Conservation (phyloP, 768 basidiomycete genomes). For the Leccinum boreale region DNA sequence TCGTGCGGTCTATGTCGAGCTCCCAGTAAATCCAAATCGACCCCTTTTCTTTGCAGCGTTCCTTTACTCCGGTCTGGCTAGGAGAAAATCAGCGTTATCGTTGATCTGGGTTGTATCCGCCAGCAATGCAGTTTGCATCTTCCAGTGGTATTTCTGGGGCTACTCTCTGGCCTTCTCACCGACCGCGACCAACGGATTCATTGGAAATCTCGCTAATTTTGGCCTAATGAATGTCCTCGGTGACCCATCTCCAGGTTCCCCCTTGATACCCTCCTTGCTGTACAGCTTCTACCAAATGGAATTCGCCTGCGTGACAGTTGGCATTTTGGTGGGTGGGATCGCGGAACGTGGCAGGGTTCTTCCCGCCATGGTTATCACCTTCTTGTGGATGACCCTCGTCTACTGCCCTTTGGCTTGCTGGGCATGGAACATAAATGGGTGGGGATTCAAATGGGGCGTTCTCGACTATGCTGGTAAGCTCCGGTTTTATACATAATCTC, state of each 20-base stretch:
- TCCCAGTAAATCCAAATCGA: background rate
- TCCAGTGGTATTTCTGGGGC: conserved; percentile 83
- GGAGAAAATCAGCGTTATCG: conserved; percentile 67
- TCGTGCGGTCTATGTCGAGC: conserved; percentile 10
- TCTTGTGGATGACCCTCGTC: conserved; percentile 83
- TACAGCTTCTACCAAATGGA: conserved; percentile 89
- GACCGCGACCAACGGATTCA: conserved; percentile 69
- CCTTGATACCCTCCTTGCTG: conserved; percentile 76
- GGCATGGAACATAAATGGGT: conserved; percentile 79
- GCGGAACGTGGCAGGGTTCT: conserved; percentile 85
- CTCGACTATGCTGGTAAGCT: conserved; percentile 81
- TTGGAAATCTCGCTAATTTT: conserved; percentile 78
- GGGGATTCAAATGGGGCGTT: conserved; percentile 82
- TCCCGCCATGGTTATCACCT: conserved; percentile 77
- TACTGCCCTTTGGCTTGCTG: conserved; percentile 88
- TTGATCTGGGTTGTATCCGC: conserved; percentile 73
- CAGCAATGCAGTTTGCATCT: conserved; percentile 70
- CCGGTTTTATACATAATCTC: conserved; percentile 3
- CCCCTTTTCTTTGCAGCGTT: conserved; percentile 44
- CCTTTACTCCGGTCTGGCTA: conserved; percentile 68
- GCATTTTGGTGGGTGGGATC: conserved; percentile 72
- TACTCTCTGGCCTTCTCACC: conserved; percentile 85
- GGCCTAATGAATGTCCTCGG: conserved; percentile 70
- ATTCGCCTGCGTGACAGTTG: conserved; percentile 79
- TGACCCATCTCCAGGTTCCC: conserved; percentile 73